Evolutionary conservation across 805 yeast species (phyloP).

Genomic region (Scheffersomyces coipomensis): DNA sequence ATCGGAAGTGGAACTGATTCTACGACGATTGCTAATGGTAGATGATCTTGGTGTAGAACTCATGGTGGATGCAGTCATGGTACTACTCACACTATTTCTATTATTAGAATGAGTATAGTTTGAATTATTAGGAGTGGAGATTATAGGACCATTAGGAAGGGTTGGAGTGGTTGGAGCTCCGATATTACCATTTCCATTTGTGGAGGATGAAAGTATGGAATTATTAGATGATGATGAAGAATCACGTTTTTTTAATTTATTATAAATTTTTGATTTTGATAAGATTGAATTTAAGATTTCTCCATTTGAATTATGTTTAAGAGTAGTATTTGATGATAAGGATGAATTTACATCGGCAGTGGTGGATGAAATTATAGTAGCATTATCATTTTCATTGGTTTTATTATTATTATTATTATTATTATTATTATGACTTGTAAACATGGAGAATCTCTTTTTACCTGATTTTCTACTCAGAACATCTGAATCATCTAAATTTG

Average conservation of each 20-base stretch:
- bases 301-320: background rate
- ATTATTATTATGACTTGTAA: background rate
- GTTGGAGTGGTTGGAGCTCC: no score
- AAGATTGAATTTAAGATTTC: conserved; percentile 11
- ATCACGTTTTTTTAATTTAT: conserved; percentile 33
- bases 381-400: background rate
- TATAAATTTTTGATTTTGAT: conserved; percentile 35
- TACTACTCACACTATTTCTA: conserved; percentile 5
- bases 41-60: background rate
- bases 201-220: conserved; percentile 8
- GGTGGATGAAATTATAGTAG: background rate
- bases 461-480: background rate
- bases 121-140: background rate
- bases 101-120: conserved; percentile 3
- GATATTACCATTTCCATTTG: conserved; percentile 6
- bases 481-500: conserved; percentile 8
- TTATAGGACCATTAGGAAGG: background rate
- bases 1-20: background rate
- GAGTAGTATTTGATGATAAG: background rate
- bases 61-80: conserved; percentile 14
- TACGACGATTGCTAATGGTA: background rate
- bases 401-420: background rate
- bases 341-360: background rate
- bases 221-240: conserved; percentile 30
- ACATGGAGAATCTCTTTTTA: background rate